These are phyloP conservation scores for Hymenoscyphus albidus DNA, from an alignment of 2,329 filamentous ascomycete species.

Conservation along the genomic window DNA sequence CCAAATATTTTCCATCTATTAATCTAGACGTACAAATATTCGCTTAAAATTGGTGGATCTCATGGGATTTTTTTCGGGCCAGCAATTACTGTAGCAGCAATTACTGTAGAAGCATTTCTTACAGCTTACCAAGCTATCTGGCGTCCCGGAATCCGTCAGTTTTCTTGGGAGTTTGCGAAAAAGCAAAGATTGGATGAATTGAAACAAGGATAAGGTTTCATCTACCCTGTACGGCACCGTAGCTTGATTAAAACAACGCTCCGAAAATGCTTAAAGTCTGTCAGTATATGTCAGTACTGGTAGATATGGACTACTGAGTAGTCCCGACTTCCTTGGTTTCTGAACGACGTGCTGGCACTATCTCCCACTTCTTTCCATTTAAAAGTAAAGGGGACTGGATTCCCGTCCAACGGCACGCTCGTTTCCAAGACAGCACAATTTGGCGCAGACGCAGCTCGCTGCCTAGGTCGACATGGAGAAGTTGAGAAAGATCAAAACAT, in stretches of 20 bases:
- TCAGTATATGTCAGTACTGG: background rate
- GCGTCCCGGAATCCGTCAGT: background rate
- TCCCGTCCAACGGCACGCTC: background rate
- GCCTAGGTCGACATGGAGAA: slow-evolving; percentile 6
- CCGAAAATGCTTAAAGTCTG: background rate
- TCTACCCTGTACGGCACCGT: background rate
- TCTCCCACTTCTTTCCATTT: background rate
- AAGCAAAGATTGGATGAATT: background rate
- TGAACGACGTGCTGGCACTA: background rate
- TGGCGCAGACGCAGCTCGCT: background rate
- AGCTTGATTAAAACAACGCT: background rate
- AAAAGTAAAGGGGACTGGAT: background rate
- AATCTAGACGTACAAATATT: too few relatives aligned
- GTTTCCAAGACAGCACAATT: background rate
- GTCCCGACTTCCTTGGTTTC: background rate
- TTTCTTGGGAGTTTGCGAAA: background rate
- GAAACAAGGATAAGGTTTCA: background rate
- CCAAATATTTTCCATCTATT: too few relatives aligned
- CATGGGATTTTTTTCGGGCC: background rate
- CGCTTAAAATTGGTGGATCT: background rate
- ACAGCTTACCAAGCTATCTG: background rate
- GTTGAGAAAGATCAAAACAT: background rate
- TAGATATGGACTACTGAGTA: background rate
- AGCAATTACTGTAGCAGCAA: background rate
- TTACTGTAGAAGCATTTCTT: background rate